Evolutionary conservation across 2,329 filamentous ascomycete genomes (phyloP).

Genomic region (Escovopsis sp.): DNA sequence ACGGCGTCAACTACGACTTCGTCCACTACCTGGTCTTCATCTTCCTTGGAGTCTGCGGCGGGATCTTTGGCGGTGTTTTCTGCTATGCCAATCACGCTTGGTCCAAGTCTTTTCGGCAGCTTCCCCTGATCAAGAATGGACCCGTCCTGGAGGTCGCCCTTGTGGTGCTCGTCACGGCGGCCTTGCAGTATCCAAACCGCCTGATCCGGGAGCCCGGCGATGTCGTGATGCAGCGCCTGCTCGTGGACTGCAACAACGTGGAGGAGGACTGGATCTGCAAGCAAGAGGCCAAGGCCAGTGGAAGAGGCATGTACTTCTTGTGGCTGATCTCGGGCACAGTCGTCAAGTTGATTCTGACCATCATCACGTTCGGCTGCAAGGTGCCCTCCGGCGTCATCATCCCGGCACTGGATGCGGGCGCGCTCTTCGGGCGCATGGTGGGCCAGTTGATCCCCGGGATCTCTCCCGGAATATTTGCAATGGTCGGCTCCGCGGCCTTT

Average conservation of each 20-base stretch:
- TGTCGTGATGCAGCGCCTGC: slow-evolving; percentile 78
- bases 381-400: slow-evolving; percentile 95
- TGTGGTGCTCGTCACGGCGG: slow-evolving; percentile 69
- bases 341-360: slow-evolving; percentile 77
- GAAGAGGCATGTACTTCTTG: slow-evolving; percentile 63
- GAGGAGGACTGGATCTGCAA: slow-evolving; percentile 53
- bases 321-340: slow-evolving; percentile 66
- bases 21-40: slow-evolving; percentile 82
- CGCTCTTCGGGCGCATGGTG: slow-evolving; percentile 73
- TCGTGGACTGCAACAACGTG: slow-evolving; percentile 68
- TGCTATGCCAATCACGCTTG: slow-evolving; percentile 89
- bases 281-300: slow-evolving; percentile 55
- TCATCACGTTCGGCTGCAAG: slow-evolving; percentile 83
- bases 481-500: slow-evolving; percentile 90
- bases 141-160: slow-evolving; percentile 79
- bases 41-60: slow-evolving; percentile 72
- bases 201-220: slow-evolving; percentile 82
- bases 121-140: slow-evolving; percentile 62
- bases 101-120: slow-evolving; percentile 76
- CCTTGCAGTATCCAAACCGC: slow-evolving; percentile 85
- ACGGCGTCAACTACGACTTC: slow-evolving; percentile 79
- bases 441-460: slow-evolving; percentile 75
- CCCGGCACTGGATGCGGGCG: slow-evolving; percentile 95
- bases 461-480: slow-evolving; percentile 83
- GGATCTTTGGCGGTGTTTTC: slow-evolving; percentile 74